Conservation (phyloP, 2,329 filamentous ascomycete genomes). For the Colletotrichum shisoi region DNA sequence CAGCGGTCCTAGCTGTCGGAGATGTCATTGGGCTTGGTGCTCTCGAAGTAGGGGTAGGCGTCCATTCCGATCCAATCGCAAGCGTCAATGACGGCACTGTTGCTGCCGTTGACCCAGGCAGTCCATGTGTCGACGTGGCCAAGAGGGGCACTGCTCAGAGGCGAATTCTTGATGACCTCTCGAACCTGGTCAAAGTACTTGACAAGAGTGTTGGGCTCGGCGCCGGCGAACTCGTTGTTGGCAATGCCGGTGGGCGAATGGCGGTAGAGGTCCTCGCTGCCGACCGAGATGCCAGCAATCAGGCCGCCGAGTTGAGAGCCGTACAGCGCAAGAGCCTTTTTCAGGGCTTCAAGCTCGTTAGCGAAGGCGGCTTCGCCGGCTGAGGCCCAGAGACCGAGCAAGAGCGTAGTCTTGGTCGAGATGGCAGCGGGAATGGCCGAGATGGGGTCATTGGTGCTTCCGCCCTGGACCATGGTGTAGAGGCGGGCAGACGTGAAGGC, state of each 20-base stretch:
- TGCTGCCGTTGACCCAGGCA: slow-evolving; percentile 75
- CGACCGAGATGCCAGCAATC: slow-evolving; percentile 84
- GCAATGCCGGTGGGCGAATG: slow-evolving; percentile 73
- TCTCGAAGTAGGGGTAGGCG: slow-evolving; percentile 85
- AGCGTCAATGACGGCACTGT: slow-evolving; percentile 72
- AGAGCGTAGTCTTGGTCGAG: slow-evolving; percentile 76
- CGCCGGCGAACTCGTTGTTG: slow-evolving; percentile 69
- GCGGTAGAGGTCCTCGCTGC: slow-evolving; percentile 87
- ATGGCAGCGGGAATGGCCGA: slow-evolving; percentile 84
- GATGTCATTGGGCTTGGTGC: slow-evolving; percentile 71
- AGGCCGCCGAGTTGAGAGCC: slow-evolving; percentile 70
- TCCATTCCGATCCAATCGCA: slow-evolving; percentile 85
- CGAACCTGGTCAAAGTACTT: slow-evolving; percentile 76
- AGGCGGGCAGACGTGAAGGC: slow-evolving; percentile 73
- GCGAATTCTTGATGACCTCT: slow-evolving; percentile 68
- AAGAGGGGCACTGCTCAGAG: slow-evolving; percentile 65
- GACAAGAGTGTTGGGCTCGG: slow-evolving; percentile 67
- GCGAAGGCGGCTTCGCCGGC: slow-evolving; percentile 68
- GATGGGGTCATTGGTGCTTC: slow-evolving; percentile 70
- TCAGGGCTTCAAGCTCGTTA: slow-evolving; percentile 78
- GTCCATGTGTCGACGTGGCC: slow-evolving; percentile 94
- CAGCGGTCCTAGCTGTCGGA: slow-evolving; percentile 71
- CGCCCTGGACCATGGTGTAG: slow-evolving; percentile 78
- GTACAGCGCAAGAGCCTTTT: slow-evolving; percentile 72
- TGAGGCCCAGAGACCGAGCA: slow-evolving; percentile 86